phyloP scores from a whole-genome alignment of 1,284 basidiomycete genomes.

The Trametes pubescens region DNA sequence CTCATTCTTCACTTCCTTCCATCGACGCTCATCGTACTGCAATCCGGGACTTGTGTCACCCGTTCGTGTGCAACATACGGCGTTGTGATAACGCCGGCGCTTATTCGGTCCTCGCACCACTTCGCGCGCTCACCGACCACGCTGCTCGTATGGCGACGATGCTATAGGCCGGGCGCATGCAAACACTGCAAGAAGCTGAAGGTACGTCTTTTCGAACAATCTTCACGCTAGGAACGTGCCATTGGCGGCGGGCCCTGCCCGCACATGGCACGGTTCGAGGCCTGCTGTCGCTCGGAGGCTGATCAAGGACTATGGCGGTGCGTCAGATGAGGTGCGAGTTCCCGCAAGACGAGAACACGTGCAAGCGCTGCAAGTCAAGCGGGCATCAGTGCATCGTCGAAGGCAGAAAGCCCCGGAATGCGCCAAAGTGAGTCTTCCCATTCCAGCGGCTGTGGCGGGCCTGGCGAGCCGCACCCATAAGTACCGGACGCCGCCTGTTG shows the following conservation, averaged over 20 bases:
- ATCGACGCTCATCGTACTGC: conserved; percentile 17
- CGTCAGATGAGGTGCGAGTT: conserved; percentile 84
- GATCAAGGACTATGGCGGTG: conserved; percentile 30
- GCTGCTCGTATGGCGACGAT: conserved; percentile 16
- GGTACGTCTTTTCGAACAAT: conserved; percentile 53
- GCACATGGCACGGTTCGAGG: conserved; percentile 18
- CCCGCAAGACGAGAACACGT: conserved; percentile 69
- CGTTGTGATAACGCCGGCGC: conserved; percentile 22
- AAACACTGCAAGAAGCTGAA: conserved; percentile 85
- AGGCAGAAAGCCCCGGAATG: conserved; percentile 76
- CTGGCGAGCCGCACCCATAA: conserved; percentile 19
- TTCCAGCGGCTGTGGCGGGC: conserved; percentile 21
- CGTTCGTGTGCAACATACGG: conserved; percentile 19
- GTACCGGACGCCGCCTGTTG: conserved; percentile 14
- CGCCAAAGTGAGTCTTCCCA: conserved; percentile 73
- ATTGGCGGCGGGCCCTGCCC: conserved; percentile 1
- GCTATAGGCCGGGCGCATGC: conserved; percentile 75
- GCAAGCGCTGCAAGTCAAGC: conserved; percentile 72
- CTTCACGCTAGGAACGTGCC: conserved; percentile 5
- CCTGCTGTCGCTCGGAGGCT: conserved; percentile 30
- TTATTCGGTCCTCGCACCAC: conserved; percentile 19
- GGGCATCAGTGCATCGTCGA: conserved; percentile 82
- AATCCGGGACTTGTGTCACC: conserved; percentile 24
- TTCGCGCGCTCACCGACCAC: conserved; percentile 6
- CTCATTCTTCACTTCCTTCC: conserved; percentile 10